These are phyloP conservation scores for Pseudogymnoascus sp. DNA, from an alignment of 2,329 filamentous ascomycete genomes.

Conservation along the genomic window DNA sequence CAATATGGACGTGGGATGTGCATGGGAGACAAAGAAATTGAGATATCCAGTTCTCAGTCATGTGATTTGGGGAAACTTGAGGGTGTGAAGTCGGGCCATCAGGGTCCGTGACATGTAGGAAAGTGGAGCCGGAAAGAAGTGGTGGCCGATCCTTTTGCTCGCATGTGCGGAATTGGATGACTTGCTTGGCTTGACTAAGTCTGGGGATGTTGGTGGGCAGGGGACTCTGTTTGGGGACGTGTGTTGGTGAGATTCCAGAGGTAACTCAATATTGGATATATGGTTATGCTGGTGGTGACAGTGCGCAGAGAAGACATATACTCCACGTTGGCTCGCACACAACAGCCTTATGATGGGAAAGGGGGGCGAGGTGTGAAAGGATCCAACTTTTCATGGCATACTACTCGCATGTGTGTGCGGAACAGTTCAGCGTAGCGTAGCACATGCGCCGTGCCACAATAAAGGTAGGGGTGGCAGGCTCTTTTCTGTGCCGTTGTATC, in stretches of 20 bases:
- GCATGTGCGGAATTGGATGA: neutral
- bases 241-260: neutral
- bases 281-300: neutral
- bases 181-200: neutral
- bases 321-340: neutral
- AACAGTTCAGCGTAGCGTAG: neutral
- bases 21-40: neutral
- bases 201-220: neutral
- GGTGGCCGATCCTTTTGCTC: neutral
- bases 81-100: neutral
- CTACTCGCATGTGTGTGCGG: slow-evolving; percentile 1
- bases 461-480: neutral
- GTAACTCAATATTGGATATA: no score
- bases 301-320: neutral
- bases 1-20: neutral
- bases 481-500: neutral
- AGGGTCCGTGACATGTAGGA: neutral
- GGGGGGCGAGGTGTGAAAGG: neutral
- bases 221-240: neutral
- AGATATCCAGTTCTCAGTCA: neutral
- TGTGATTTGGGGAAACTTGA: neutral
- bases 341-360: neutral
- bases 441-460: neutral
- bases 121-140: neutral
- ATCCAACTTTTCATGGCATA: neutral